phyloP scores from a whole-genome alignment of 2,329 filamentous ascomycete genomes.

The Cladorrhinum sp. region DNA sequence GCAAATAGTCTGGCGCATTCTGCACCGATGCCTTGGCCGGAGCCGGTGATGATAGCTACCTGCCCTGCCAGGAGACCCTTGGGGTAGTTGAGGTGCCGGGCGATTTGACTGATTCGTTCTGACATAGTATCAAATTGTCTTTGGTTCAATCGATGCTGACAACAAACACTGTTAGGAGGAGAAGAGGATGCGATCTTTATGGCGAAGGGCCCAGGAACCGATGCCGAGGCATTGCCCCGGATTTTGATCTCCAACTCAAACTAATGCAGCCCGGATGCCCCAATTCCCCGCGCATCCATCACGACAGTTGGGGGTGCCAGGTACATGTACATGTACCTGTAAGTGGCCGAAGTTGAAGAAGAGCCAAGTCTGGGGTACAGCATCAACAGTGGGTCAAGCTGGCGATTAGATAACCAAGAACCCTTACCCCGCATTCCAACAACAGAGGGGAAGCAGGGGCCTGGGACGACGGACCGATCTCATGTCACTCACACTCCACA shows the following conservation, averaged over 20 bases:
- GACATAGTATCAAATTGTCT: constrained; percentile 38
- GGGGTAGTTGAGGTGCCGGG: constrained; percentile 78
- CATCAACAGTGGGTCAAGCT: background rate
- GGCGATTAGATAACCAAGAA: background rate
- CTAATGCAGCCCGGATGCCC: constrained; percentile 1
- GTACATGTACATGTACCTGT: too few species aligned
- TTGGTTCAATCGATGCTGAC: background rate
- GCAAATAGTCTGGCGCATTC: constrained; percentile 80
- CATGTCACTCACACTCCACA: background rate
- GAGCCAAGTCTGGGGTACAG: background rate
- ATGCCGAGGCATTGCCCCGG: constrained; percentile 8
- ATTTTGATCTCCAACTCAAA: background rate
- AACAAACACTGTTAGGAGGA: background rate
- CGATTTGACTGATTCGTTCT: constrained; percentile 67
- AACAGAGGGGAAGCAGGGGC: background rate
- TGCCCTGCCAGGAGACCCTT: constrained; percentile 75
- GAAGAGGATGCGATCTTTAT: background rate
- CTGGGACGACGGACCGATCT: background rate
- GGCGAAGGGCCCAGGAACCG: background rate
- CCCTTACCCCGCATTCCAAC: constrained; percentile 5
- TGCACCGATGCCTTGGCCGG: constrained; percentile 83
- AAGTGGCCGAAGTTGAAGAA: background rate
- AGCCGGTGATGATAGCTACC: constrained; percentile 82
- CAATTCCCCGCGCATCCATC: constrained; percentile 8
- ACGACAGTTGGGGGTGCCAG: background rate